phyloP scores from a whole-genome alignment of 805 yeast species.

The Lipomyces yamadae region DNA sequence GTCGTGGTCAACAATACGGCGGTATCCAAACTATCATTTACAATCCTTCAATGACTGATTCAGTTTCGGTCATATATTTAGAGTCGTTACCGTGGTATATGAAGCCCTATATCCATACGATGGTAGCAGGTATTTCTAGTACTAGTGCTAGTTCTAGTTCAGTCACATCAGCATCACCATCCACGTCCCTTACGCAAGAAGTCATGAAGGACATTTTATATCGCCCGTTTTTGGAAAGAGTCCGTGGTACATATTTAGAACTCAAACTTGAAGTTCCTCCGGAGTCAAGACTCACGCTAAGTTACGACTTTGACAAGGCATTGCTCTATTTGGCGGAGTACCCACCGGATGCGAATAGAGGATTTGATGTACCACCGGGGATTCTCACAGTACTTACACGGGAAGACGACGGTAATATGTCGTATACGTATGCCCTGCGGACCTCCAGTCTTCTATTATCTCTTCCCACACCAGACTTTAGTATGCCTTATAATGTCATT shows the following conservation, averaged over 20 bases:
- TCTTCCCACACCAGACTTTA: slow-evolving; percentile 95
- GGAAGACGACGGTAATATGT: slow-evolving; percentile 31
- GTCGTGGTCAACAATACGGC: slow-evolving; percentile 89
- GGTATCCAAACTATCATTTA: slow-evolving; percentile 78
- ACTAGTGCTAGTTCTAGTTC: too few relatives aligned
- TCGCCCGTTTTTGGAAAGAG: slow-evolving; percentile 77
- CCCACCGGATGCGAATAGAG: slow-evolving; percentile 99
- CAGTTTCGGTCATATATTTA: slow-evolving; percentile 62
- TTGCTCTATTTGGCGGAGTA: slow-evolving; percentile 84
- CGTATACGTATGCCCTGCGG: slow-evolving; percentile 50
- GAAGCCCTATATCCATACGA: slow-evolving; percentile 77
- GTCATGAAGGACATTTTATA: slow-evolving; percentile 62
- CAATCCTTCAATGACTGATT: slow-evolving; percentile 60
- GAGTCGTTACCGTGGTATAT: slow-evolving; percentile 94
- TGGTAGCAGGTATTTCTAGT: slow-evolving; percentile 46
- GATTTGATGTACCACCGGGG: slow-evolving; percentile 93
- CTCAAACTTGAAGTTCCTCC: slow-evolving; percentile 69
- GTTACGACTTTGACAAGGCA: slow-evolving; percentile 85
- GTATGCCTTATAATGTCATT: slow-evolving; percentile 98
- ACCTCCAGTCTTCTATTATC: slow-evolving; percentile 86
- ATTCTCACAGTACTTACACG: slow-evolving; percentile 63
- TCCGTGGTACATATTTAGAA: slow-evolving; percentile 83
- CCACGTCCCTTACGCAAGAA: neutral
- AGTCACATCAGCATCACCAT: neutral
- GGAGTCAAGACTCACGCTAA: slow-evolving; percentile 38